Conservation (phyloP, 2,329 filamentous ascomycete genomes). For the Lojkania enalia region DNA sequence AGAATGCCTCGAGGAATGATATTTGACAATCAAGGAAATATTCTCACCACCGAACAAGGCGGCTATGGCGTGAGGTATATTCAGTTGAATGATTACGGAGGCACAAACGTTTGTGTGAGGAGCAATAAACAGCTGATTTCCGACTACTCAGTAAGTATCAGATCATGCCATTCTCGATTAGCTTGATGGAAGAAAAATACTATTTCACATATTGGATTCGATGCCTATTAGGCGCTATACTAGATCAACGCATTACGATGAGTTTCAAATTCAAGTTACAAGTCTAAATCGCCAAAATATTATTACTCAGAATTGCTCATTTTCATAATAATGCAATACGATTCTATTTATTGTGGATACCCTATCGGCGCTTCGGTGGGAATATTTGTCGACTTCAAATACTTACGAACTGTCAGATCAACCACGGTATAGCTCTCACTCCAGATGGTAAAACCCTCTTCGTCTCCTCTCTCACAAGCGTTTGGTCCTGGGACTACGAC, state of each 20-base stretch:
- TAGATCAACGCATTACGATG: no score
- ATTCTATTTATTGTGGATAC: no score
- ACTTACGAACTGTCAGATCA: conserved; percentile 7
- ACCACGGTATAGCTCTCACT: conserved; percentile 13
- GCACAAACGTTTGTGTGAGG: conserved; percentile 15
- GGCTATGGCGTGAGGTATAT: conserved; percentile 16
- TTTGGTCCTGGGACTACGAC: conserved; percentile 11
- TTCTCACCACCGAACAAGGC: conserved; percentile 13
- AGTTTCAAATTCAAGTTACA: no score
- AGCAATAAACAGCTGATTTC: conserved; percentile 13
- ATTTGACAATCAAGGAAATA: conserved; percentile 17
- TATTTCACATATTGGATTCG: no score
- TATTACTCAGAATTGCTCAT: no score
- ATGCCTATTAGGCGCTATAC: no score
- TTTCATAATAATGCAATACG: no score
- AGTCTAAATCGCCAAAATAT: no score
- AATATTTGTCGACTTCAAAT: no score
- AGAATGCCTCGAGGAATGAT: conserved; percentile 11
- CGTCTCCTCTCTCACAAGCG: conserved; percentile 8
- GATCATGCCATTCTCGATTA: no score
- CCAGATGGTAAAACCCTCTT: conserved; percentile 12
- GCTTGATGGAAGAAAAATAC: no score
- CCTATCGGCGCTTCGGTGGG: no score
- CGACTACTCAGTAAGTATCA: conserved; percentile 12
- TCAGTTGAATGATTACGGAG: conserved; percentile 12